Percentiles rank a stretch among this genome's conserved stretches.
Evolutionary conservation across 257 asterid species (phyloP).

Genomic region (Dorcoceras hygrometricum): DNA sequence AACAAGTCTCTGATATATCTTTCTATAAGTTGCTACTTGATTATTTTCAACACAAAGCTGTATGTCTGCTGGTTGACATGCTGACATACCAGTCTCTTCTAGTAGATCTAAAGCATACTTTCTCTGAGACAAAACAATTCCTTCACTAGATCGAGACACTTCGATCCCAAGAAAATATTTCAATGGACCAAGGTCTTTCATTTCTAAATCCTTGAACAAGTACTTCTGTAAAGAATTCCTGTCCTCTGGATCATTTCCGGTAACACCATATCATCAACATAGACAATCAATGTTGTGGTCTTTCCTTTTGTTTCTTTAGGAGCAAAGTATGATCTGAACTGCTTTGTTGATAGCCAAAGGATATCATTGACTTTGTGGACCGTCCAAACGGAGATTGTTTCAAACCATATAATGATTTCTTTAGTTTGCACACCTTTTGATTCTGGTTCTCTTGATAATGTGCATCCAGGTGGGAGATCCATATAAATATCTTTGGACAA

Average conservation of each 20-base stretch:
- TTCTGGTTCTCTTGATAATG: accelerated
- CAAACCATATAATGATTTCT: too few species aligned
- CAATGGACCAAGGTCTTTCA: too few species aligned
- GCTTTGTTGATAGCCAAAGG: neutral
- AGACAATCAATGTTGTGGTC: neutral
- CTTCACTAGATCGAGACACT: neutral
- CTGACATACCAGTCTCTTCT: neutral
- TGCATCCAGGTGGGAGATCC: too few species aligned
- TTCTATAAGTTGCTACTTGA: neutral
- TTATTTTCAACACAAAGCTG: slow-evolving; percentile 1
- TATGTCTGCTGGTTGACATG: slow-evolving; percentile 5
- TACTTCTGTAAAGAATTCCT: too few species aligned
- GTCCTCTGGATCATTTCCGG: too few species aligned
- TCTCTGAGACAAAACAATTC: neutral
- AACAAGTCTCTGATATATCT: slow-evolving; percentile 9
- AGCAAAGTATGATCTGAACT: neutral
- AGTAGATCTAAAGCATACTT: neutral
- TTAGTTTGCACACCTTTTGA: too few species aligned
- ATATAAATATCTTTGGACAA: too few species aligned
- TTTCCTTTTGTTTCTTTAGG: too few species aligned
- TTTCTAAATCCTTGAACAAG: too few species aligned
- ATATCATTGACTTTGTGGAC: neutral
- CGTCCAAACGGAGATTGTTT: too few species aligned
- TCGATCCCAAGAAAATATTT: neutral
- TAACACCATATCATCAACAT: neutral